Percentiles rank a stretch among this genome's conserved stretches.
These are phyloP conservation scores for Exidia glandulosa DNA, from an alignment of 768 basidiomycete species.

Conservation along the genomic window DNA sequence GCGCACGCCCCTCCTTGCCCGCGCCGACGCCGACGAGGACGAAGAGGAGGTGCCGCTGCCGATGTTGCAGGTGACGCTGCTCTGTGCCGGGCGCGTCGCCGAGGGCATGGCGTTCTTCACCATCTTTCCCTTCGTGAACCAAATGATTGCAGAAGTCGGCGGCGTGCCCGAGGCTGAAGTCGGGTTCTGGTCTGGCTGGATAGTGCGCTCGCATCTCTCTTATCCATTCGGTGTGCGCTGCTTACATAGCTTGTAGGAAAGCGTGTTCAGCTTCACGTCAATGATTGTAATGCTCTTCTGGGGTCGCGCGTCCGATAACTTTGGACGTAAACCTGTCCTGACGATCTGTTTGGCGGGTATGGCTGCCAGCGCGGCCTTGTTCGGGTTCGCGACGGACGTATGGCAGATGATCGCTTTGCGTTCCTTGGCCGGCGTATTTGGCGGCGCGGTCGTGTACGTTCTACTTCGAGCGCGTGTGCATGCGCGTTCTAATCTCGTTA, in stretches of 20 bases:
- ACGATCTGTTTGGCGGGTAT: slow-evolving; percentile 5
- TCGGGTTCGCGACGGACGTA: slow-evolving; percentile 5
- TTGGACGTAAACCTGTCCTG: slow-evolving; percentile 8
- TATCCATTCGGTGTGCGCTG: background rate
- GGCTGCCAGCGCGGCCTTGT: slow-evolving; percentile 1
- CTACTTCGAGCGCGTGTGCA: background rate
- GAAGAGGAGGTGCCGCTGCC: slow-evolving; percentile 6
- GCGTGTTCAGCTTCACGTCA: slow-evolving; percentile 5
- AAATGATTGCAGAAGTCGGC: slow-evolving; percentile 4
- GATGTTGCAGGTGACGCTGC: slow-evolving; percentile 7
- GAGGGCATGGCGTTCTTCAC: slow-evolving; percentile 7
- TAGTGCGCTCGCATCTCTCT: background rate
- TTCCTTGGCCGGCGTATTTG: slow-evolving; percentile 7
- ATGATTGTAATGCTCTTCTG: slow-evolving; percentile 8
- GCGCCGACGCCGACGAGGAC: background rate
- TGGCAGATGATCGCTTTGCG: slow-evolving; percentile 9
- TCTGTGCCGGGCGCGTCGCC: slow-evolving; percentile 4
- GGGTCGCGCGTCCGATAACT: slow-evolving; percentile 4
- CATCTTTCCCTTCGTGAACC: slow-evolving; percentile 8
- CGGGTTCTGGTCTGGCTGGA: slow-evolving; percentile 1
- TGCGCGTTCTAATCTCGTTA: background rate
- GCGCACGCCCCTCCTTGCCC: background rate
- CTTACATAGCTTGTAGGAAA: background rate
- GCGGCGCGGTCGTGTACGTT: slow-evolving; percentile 6
- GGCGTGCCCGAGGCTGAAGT: slow-evolving; percentile 1